phyloP scores from a whole-genome alignment of 441 rosid species.

The Gossypium gossypioides region DNA sequence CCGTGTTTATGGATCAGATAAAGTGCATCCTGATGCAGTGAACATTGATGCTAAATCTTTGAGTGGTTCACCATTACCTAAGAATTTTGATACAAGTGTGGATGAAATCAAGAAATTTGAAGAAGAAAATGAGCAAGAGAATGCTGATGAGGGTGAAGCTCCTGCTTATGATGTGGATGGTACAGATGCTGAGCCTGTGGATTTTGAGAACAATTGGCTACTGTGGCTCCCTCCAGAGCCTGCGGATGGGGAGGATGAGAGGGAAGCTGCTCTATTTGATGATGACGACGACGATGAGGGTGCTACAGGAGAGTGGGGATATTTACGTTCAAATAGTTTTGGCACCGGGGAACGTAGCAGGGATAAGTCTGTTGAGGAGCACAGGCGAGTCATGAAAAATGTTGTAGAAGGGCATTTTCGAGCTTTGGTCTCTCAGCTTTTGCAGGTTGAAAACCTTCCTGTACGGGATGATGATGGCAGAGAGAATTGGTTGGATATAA shows the following conservation, averaged over 20 bases:
- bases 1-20: constrained; percentile 28
- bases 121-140: constrained; percentile 23
- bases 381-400: constrained; percentile 47
- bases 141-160: constrained; percentile 35
- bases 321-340: constrained; percentile 47
- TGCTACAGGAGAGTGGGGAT: constrained; percentile 64
- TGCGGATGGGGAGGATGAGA: constrained; percentile 67
- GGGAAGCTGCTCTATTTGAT: constrained; percentile 42
- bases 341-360: constrained; percentile 44
- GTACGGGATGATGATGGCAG: constrained; percentile 37
- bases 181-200: constrained; percentile 39
- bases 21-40: constrained; percentile 31
- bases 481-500: constrained; percentile 64
- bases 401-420: constrained; percentile 70
- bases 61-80: constrained; percentile 26
- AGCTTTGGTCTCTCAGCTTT: constrained; percentile 67
- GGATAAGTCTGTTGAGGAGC: constrained; percentile 48
- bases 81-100: constrained; percentile 29
- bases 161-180: constrained; percentile 33
- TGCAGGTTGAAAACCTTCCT: constrained; percentile 57
- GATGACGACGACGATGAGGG: constrained; percentile 47
- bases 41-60: constrained; percentile 21
- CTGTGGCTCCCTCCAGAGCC: constrained; percentile 76
- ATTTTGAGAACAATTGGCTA: constrained; percentile 50
- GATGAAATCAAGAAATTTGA: constrained; percentile 25